Conservation (phyloP, 306 rosid species). For the Dryas octopetala region DNA sequence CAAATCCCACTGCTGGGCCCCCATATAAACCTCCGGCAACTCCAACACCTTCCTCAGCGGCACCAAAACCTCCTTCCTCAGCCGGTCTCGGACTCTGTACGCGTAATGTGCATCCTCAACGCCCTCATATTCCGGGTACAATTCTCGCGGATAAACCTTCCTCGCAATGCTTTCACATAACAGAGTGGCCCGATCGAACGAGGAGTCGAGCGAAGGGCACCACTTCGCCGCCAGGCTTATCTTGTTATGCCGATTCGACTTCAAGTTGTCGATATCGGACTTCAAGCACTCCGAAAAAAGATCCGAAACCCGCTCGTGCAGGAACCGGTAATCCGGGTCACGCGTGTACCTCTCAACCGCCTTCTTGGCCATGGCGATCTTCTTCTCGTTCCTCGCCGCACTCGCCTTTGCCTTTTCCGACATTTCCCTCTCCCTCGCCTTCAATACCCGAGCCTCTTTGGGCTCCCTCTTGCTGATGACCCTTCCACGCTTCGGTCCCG, state of each 20-base stretch:
- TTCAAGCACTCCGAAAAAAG: constrained; percentile 52
- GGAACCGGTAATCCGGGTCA: constrained; percentile 39
- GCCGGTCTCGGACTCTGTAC: constrained; percentile 61
- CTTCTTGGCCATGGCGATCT: constrained; percentile 51
- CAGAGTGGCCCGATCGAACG: constrained; percentile 54
- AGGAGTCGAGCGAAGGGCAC: constrained; percentile 78
- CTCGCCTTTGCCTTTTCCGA: constrained; percentile 41
- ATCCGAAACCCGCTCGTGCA: constrained; percentile 53
- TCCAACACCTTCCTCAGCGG: constrained; percentile 59
- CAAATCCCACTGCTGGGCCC: constrained; percentile 52
- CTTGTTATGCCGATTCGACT: constrained; percentile 19
- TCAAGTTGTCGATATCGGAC: constrained; percentile 45
- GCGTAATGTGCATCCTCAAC: constrained; percentile 69
- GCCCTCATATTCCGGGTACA: constrained; percentile 46
- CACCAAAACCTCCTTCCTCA: constrained; percentile 64
- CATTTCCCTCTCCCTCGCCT: constrained; percentile 12
- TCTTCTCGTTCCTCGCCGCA: constrained; percentile 36
- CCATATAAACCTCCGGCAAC: constrained; percentile 69
- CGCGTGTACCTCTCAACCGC: constrained; percentile 35
- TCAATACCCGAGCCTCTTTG: neutral
- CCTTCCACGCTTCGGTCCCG: no score
- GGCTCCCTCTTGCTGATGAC: neutral
- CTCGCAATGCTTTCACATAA: constrained; percentile 63
- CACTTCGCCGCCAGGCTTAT: constrained; percentile 73
- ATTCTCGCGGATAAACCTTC: constrained; percentile 52